Percentiles rank a stretch among this genome's conserved stretches.
phyloP scores from a whole-genome alignment of 1,139 yeast genomes.

The Saccharomyces hybrid region DNA sequence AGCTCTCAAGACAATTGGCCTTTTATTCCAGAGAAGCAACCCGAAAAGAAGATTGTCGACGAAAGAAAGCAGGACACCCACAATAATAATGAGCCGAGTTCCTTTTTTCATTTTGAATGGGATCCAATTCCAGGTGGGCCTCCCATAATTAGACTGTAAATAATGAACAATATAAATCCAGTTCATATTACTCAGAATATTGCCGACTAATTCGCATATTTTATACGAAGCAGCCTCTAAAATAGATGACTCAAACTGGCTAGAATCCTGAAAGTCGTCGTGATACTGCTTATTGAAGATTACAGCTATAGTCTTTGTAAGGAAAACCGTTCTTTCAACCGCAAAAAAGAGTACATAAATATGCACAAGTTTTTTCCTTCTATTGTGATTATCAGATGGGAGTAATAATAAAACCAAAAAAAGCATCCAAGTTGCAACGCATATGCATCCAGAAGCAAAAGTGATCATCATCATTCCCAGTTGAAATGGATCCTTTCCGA shows the following conservation, averaged over 20 bases:
- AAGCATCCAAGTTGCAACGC: constrained; percentile 18
- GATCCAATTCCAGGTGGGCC: background rate
- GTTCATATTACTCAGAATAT: constrained; percentile 4
- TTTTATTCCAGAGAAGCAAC: constrained; percentile 11
- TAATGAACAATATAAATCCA: constrained; percentile 2
- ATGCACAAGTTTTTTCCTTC: constrained; percentile 11
- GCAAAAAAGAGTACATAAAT: constrained; percentile 12
- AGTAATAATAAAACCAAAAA: constrained; percentile 12
- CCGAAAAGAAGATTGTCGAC: constrained; percentile 12
- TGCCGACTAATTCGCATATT: constrained; percentile 3
- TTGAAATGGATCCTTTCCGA: constrained; percentile 9
- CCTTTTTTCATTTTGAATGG: background rate
- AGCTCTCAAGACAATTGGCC: constrained; percentile 3
- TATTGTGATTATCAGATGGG: constrained; percentile 14
- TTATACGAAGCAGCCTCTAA: constrained; percentile 3
- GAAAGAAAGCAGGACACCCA: background rate
- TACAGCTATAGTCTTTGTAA: constrained; percentile 6
- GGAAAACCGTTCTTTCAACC: constrained; percentile 8
- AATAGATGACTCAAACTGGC: constrained; percentile 6
- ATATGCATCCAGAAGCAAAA: constrained; percentile 9
- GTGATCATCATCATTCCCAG: constrained; percentile 9
- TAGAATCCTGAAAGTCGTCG: constrained; percentile 10
- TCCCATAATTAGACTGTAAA: constrained; percentile 2
- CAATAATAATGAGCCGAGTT: background rate
- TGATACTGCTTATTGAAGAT: constrained; percentile 11